A percentile compares a stretch with the other conserved stretches of the same genome.
These are phyloP conservation scores for Fusarium ramigenum DNA, from an alignment of 2,329 filamentous ascomycete species.

Conservation along the genomic window DNA sequence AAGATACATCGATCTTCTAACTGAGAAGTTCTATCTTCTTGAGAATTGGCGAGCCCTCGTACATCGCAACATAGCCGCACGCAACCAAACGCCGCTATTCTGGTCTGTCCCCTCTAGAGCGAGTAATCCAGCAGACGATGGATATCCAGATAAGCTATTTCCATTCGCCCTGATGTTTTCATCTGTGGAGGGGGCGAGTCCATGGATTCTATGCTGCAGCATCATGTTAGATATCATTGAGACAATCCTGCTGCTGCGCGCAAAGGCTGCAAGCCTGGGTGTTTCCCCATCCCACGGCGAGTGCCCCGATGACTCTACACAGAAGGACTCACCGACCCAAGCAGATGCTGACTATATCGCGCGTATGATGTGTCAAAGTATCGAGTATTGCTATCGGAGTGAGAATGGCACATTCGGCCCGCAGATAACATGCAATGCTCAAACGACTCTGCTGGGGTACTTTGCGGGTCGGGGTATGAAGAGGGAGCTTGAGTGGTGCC, in stretches of 20 bases:
- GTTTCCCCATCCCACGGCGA: accelerated
- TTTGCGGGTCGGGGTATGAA: background rate
- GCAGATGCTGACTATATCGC: background rate
- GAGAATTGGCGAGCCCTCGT: background rate
- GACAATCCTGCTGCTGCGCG: background rate
- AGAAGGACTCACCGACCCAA: accelerated
- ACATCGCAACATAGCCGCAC: accelerated
- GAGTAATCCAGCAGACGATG: background rate
- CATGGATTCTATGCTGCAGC: background rate
- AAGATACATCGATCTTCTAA: background rate
- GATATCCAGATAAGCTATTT: background rate
- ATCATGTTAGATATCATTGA: slow-evolving; percentile 5
- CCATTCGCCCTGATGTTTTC: background rate
- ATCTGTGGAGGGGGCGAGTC: background rate
- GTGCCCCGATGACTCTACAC: accelerated
- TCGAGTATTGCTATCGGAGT: slow-evolving; percentile 7
- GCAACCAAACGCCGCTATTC: background rate
- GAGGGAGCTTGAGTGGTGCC: slow-evolving; percentile 1
- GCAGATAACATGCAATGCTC: slow-evolving; percentile 5
- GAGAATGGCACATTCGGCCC: slow-evolving; percentile 17
- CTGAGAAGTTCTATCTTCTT: background rate
- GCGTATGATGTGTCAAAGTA: background rate
- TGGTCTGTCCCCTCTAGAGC: background rate
- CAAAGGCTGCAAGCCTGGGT: accelerated
- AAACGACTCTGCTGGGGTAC: background rate